Evolutionary conservation across 768 basidiomycete species (phyloP), one percentile per base, ranked within the genome.

Genomic region (Lyophyllum atratum): DNA sequence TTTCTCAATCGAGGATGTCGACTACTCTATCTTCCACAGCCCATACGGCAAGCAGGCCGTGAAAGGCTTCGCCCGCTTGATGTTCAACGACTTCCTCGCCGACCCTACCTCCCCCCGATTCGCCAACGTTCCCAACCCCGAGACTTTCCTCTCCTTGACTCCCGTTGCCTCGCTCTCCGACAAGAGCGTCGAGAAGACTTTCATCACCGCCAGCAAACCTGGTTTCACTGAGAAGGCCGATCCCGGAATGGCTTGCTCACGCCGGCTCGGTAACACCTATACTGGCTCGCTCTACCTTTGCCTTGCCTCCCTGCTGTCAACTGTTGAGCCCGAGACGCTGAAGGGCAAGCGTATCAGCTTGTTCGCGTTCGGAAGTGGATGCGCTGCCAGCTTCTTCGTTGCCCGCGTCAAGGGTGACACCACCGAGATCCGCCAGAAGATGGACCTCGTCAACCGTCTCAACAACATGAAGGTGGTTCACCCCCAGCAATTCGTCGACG

Each of bases 1-100:
- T 29, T 92, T 94, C 76, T 89, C 90, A 8, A 81, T 93, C 45
- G 86, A 89, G 50, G 83, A 87, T 63, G 83, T 97, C 67, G 96
- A 98, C 76, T 98, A 93, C 71, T 82, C 90, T 62, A 86, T 95
- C 65, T 95, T 98, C 86, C 97, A 99, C 81, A 90, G 89, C 57
- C 97, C 97, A 0, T 99, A 98, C 74, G 96, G 97, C 78, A 99
- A 99, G 79, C 92, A 97, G 71, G 95, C 97, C 52, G 91, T 97
- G 73, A 99, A 98, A 77, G 95, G 93, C 43, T 89, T 96, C 71
- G 96, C 92, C 34, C 92, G 97, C 55, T 78, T 98, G 70, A 78
- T 88, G 67, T 95, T 84, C 79, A 92, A 95, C 73, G 97, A 99
- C 78, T 99, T 95, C 81, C 77, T 95, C 66, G 74, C 85, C 59